Conservation (phyloP, 257 asterid genomes). For the Cinchona pubescens region DNA sequence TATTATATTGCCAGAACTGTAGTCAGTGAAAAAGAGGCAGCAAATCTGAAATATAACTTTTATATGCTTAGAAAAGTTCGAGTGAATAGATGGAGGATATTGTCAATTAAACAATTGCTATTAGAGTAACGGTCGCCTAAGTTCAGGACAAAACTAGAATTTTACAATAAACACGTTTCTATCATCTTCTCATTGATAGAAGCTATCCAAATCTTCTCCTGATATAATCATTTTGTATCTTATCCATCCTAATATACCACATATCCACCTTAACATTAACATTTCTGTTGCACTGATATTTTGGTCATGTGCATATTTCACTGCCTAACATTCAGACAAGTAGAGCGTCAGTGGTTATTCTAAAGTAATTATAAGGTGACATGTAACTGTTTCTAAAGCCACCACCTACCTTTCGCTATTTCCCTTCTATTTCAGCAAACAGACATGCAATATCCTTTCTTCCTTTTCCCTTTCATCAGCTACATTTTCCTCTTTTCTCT, state of each 20-base stretch:
- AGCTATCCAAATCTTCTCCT: no score
- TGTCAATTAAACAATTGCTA: background rate
- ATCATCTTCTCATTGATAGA: no score
- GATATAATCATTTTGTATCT: no score
- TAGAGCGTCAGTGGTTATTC: no score
- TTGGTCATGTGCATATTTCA: no score
- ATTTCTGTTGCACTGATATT: no score
- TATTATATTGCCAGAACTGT: slow-evolving; percentile 12
- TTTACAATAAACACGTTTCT: no score
- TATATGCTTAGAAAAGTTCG: background rate
- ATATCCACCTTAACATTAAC: no score
- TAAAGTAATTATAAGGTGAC: background rate
- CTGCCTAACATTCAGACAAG: no score
- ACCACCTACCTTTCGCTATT: background rate
- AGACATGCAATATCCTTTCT: background rate
- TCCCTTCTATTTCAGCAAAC: background rate
- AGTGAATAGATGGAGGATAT: background rate
- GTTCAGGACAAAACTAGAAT: no score
- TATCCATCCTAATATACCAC: no score
- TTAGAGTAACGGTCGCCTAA: no score
- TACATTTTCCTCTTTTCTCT: background rate
- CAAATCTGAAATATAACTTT: background rate
- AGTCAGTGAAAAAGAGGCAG: background rate
- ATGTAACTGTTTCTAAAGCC: background rate
- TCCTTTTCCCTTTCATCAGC: background rate